Conservation (phyloP, 2,329 filamentous ascomycete genomes). For the Xylaria sp. region DNA sequence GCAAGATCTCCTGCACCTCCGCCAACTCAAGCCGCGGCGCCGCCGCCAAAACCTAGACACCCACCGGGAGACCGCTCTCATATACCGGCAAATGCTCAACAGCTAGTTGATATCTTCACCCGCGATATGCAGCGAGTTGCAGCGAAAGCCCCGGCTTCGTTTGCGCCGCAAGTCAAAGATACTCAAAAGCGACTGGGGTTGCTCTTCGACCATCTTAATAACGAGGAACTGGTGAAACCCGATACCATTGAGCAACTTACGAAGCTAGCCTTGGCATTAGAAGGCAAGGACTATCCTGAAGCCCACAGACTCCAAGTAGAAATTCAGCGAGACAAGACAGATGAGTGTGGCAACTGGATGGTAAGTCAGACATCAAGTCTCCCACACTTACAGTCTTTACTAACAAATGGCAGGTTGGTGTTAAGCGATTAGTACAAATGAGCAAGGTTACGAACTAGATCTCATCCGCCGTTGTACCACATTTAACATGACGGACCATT, state of each 20-base stretch:
- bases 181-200: constrained; percentile 92
- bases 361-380: constrained; percentile 61
- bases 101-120: constrained; percentile 82
- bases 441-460: constrained; percentile 71
- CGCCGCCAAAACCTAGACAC: constrained; percentile 72
- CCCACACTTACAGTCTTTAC: constrained; percentile 39
- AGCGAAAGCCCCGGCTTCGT: constrained; percentile 83
- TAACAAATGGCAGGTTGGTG: constrained; percentile 71
- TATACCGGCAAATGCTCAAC: constrained; percentile 80
- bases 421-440: constrained; percentile 83
- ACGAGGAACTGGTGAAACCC: constrained; percentile 86
- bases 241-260: constrained; percentile 77
- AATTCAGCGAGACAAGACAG: constrained; percentile 79
- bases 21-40: constrained; percentile 60
- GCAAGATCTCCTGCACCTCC: constrained; percentile 57
- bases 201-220: constrained; percentile 97
- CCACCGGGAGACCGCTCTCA: constrained; percentile 90
- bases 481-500: neutral
- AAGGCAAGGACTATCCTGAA: constrained; percentile 74
- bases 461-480: neutral
- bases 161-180: constrained; percentile 89
- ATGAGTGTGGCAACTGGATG: constrained; percentile 90
- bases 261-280: constrained; percentile 73
- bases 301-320: constrained; percentile 78
- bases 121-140: constrained; percentile 91